Conservation (phyloP, 129 eudicot species). For the Flaveria brownii region DNA sequence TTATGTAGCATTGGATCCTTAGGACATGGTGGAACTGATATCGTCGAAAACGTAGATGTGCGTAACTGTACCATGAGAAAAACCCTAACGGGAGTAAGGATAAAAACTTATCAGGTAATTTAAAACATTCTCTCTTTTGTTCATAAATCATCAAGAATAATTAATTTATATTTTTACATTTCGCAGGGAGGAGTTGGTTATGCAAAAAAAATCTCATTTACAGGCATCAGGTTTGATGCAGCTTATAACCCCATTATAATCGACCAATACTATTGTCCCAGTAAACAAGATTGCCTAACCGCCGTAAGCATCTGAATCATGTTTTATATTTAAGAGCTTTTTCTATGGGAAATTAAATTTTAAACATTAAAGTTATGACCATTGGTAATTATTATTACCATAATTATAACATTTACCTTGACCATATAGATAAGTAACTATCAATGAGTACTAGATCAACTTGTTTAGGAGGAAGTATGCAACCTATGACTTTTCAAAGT, state of each 20-base stretch:
- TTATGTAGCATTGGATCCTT: conserved; percentile 65
- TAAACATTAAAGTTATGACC: too few species aligned
- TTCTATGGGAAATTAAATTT: too few species aligned
- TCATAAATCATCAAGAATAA: conserved; percentile 2
- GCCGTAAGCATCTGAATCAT: conserved; percentile 32
- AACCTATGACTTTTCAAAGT: too few species aligned
- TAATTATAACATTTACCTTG: too few species aligned
- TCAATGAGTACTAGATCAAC: too few species aligned
- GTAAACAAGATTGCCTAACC: conserved; percentile 38
- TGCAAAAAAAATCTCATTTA: conserved; percentile 63
- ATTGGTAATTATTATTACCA: too few species aligned
- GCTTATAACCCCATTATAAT: conserved; percentile 63
- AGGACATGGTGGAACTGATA: conserved; percentile 54
- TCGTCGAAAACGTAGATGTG: conserved; percentile 64
- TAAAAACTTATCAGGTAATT: conserved; percentile 62
- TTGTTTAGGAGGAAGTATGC: too few species aligned
- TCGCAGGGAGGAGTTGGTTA: conserved; percentile 64
- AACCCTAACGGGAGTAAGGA: conserved; percentile 62
- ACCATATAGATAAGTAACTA: too few species aligned
- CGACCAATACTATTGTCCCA: conserved; percentile 74
- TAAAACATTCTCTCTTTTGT: background rate
- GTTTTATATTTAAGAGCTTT: too few species aligned
- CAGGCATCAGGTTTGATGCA: conserved; percentile 50
- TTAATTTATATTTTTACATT: background rate
- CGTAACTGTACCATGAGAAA: conserved; percentile 58